phyloP scores from a whole-genome alignment of 2,329 filamentous ascomycete species.

The Cladophialophora chaetospira region DNA sequence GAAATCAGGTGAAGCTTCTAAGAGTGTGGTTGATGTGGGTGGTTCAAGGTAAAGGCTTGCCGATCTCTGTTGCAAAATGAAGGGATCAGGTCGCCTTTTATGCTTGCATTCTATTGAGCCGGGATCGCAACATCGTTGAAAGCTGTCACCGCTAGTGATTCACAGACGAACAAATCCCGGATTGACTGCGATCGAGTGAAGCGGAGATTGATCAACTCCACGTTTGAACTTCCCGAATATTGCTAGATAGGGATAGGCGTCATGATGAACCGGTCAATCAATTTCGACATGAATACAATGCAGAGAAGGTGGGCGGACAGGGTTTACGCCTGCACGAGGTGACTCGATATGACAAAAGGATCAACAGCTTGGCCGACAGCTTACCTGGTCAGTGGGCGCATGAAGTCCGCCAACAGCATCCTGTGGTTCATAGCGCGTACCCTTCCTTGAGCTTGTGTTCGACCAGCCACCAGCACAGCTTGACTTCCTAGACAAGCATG shows the following conservation, averaged over 20 bases:
- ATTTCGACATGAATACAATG: background rate
- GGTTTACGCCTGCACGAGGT: background rate
- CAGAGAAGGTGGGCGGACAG: background rate
- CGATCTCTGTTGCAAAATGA: background rate
- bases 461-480: conserved; percentile 5
- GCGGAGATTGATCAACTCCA: background rate
- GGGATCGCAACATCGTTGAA: too few relatives aligned
- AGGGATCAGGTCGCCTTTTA: background rate
- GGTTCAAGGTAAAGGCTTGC: conserved; percentile 1
- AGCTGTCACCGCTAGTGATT: too few relatives aligned
- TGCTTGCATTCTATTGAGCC: background rate
- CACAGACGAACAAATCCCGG: background rate
- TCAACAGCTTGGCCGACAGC: background rate
- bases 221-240: background rate
- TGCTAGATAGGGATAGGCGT: background rate
- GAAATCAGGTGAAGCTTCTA: background rate
- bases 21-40: too few relatives aligned
- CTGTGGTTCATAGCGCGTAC: background rate
- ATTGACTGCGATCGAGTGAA: background rate
- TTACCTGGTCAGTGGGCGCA: background rate
- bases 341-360: background rate
- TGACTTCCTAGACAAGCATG: conserved; percentile 11
- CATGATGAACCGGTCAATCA: background rate
- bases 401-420: background rate
- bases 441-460: background rate